Base-by-base conservation (phyloP, 331 rosid species). In the Arachis monticola region DNA sequence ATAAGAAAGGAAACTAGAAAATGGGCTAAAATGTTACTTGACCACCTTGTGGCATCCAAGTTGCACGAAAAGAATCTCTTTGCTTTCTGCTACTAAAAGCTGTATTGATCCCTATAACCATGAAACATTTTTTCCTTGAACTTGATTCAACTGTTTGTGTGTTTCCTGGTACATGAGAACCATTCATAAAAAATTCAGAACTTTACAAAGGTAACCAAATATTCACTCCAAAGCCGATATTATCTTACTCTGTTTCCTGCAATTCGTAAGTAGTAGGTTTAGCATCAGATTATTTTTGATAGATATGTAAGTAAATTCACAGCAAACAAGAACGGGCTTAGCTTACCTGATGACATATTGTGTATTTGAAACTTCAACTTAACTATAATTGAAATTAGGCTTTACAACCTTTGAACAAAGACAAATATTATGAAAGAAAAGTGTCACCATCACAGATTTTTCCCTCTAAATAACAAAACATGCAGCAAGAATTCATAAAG, bases 161-260 rank as follows among this genome's bases (percentile, higher is more conserved):
- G 56, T 72, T 83, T 81, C 84, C 88, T 64, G 85, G 73, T 41
- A 53, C 48, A 56, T 82, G 58, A 84, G 72, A 62, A 79, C 75
- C 84, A 79, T 66, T 63, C 72, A 81, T 73, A 81, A 85, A 32
- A 32, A 79, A 58, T 4, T 76, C 77, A 46, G 67, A 84, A 13
- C 80, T 3, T 32, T 2, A 48, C 75, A 57, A 73, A 32, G 80
- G 76, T 81, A 83, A 79, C 62, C 83, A 80, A 75, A 86, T 80
- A 78, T 73, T 88, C 81, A 74, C 87, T 85, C 90, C 86, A 83
- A 80, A 64, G 85, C 50, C 38, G 86, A 76, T 73, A 69, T 66
- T 44, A 79, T 83, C 85, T 87, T 87, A 79, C 91, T 85, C 32
- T 70, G 67, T 77, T 74, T 77, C 92, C 96, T 92, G 87, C 84